Percentiles rank a stretch among this genome's conserved stretches.
Conservation (phyloP, 1,284 basidiomycete species). For the Leucoagaricus sp. region DNA sequence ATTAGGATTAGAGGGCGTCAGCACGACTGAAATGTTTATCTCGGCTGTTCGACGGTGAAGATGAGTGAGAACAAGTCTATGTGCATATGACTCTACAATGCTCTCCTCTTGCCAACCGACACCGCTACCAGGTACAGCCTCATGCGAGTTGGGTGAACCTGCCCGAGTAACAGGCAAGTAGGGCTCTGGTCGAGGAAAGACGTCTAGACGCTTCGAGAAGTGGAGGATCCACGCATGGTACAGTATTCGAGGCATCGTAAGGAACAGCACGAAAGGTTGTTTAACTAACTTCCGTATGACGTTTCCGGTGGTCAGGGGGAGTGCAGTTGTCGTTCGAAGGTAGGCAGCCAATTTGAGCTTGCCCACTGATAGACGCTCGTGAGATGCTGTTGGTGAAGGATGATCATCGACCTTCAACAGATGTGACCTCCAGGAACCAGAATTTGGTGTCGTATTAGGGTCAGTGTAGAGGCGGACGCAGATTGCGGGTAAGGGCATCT, state of each 20-base stretch:
- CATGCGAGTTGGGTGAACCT: neutral
- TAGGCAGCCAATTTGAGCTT: conserved; percentile 53
- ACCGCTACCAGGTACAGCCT: conserved; percentile 9
- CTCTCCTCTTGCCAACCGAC: conserved; percentile 13
- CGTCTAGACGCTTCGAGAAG: conserved; percentile 59
- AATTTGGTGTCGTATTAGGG: conserved; percentile 13
- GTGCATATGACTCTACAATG: conserved; percentile 6
- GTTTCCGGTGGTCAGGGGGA: conserved; percentile 42
- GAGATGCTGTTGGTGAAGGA: neutral
- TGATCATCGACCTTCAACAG: conserved; percentile 1
- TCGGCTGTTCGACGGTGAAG: conserved; percentile 7
- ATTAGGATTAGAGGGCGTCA: conserved; percentile 12
- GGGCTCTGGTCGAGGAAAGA: conserved; percentile 65
- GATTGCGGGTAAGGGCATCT: conserved; percentile 39
- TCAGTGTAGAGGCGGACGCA: conserved; percentile 46
- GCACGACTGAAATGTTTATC: conserved; percentile 3
- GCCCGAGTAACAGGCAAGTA: neutral
- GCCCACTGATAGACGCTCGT: conserved; percentile 23
- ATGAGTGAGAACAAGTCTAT: conserved; percentile 1
- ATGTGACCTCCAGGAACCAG: neutral
- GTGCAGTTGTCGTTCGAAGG: conserved; percentile 38
- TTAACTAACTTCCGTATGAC: conserved; percentile 46
- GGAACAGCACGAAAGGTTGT: conserved; percentile 59
- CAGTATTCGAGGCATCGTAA: conserved; percentile 65
- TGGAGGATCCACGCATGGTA: conserved; percentile 71